Evolutionary conservation across 2,329 filamentous ascomycete species (phyloP).

Genomic region (Lecanicillium sp.): DNA sequence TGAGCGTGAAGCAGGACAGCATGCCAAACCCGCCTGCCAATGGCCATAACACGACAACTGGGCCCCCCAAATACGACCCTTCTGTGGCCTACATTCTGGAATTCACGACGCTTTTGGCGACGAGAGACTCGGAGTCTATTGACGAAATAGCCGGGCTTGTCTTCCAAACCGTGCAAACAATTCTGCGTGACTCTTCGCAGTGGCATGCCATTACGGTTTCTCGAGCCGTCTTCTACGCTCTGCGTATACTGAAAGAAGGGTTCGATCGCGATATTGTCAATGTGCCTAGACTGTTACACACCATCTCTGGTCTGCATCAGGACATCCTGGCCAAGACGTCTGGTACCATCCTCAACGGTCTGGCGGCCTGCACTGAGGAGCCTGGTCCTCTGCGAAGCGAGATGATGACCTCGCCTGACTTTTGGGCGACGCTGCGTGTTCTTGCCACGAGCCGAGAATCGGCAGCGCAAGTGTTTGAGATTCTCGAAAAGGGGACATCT

Average conservation of each 20-base stretch:
- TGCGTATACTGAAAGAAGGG: constrained; percentile 74
- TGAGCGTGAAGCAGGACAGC: constrained; percentile 83
- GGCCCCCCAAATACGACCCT: constrained; percentile 69
- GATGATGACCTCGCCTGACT: constrained; percentile 93
- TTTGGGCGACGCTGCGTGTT: constrained; percentile 83
- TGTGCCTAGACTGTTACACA: constrained; percentile 84
- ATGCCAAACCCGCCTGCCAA: constrained; percentile 57
- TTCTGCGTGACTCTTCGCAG: constrained; percentile 72
- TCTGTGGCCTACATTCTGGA: constrained; percentile 87
- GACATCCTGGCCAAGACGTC: constrained; percentile 71
- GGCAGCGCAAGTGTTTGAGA: constrained; percentile 73
- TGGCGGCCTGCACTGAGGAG: constrained; percentile 73
- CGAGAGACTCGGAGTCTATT: constrained; percentile 69
- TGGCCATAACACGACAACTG: constrained; percentile 29
- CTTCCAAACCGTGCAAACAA: constrained; percentile 70
- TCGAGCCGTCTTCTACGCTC: constrained; percentile 77
- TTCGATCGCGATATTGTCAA: constrained; percentile 90
- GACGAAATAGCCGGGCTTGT: constrained; percentile 70
- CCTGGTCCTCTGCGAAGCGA: constrained; percentile 77
- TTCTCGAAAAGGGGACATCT: constrained; percentile 72
- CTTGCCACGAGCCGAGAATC: constrained; percentile 65
- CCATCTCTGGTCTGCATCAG: constrained; percentile 80
- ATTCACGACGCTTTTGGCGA: constrained; percentile 73
- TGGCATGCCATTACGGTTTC: constrained; percentile 81
- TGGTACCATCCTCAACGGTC: constrained; percentile 67